phyloP scores from a whole-genome alignment of 305 asterid species.

The Rubia peregrina region DNA sequence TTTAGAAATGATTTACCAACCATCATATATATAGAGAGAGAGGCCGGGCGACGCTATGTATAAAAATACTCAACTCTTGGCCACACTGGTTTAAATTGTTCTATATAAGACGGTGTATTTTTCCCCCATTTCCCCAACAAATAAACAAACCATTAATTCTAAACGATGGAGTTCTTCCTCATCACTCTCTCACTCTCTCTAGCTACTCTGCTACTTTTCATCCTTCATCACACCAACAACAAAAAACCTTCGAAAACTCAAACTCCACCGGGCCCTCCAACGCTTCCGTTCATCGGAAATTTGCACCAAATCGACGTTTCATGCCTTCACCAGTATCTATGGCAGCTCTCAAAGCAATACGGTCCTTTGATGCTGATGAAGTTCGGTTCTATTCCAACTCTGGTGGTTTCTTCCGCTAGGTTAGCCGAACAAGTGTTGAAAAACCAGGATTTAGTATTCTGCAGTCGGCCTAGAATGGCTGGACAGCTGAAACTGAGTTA shows the following conservation, averaged over 20 bases:
- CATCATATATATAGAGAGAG: no score
- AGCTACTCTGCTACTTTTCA: neutral
- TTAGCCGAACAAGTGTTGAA: conserved; percentile 9
- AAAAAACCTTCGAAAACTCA: neutral
- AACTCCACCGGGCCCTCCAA: conserved; percentile 14
- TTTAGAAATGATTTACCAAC: no score
- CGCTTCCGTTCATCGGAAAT: conserved; percentile 16
- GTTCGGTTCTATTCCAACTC: neutral
- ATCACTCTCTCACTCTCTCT: neutral
- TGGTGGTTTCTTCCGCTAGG: conserved; percentile 18
- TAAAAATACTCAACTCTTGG: no score
- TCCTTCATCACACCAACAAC: neutral
- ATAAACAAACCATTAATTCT: neutral
- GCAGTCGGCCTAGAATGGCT: neutral
- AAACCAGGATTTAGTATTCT: conserved; percentile 5
- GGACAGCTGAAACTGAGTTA: neutral
- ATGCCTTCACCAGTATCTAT: neutral
- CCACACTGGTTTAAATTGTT: no score
- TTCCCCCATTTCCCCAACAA: no score
- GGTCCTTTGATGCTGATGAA: conserved; percentile 7
- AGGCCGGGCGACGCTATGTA: no score
- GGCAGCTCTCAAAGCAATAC: conserved; percentile 11
- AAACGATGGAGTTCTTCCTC: neutral
- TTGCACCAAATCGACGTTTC: conserved; percentile 13
- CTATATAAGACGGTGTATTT: no score